phyloP scores from a whole-genome alignment of 2,329 filamentous ascomycete species.

The Fusarium torulosum region DNA sequence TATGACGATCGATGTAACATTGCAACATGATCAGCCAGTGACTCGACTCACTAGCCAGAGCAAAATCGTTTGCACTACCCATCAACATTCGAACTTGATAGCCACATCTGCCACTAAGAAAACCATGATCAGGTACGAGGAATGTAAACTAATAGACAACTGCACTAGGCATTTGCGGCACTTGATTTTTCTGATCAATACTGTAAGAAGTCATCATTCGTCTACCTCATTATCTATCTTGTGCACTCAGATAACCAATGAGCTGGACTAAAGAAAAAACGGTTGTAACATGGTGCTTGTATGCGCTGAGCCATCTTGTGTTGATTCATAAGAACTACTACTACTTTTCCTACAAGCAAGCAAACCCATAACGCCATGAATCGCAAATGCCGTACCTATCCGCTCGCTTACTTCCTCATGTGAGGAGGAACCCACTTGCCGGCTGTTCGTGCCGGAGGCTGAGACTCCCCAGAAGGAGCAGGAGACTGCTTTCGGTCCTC shows the following conservation, averaged over 20 bases:
- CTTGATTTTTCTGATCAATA: constrained; percentile 11
- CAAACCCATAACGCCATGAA: constrained; percentile 56
- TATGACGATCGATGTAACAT: background rate
- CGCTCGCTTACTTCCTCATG: constrained; percentile 51
- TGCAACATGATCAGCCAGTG: background rate
- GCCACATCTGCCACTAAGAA: constrained; percentile 14
- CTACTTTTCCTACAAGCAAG: constrained; percentile 53
- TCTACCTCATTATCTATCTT: constrained; percentile 18
- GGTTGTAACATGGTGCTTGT: constrained; percentile 44
- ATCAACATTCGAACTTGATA: constrained; percentile 6
- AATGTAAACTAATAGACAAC: constrained; percentile 28
- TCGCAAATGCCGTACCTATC: constrained; percentile 44
- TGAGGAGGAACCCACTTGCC: constrained; percentile 72
- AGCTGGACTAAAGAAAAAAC: constrained; percentile 9
- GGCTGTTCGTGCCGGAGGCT: constrained; percentile 65
- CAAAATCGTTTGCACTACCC: background rate
- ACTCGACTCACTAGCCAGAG: background rate
- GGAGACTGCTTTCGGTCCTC: constrained; percentile 56
- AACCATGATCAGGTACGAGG: constrained; percentile 21
- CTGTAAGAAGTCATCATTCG: constrained; percentile 20
- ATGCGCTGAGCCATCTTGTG: constrained; percentile 46
- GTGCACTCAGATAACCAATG: constrained; percentile 21
- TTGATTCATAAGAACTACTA: constrained; percentile 46
- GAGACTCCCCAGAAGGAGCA: constrained; percentile 60
- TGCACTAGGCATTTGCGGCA: constrained; percentile 15